Percentiles rank a stretch among this genome's conserved stretches.
Evolutionary conservation across 2,329 filamentous ascomycete genomes (phyloP).

Genomic region (Penicillium polonicum): DNA sequence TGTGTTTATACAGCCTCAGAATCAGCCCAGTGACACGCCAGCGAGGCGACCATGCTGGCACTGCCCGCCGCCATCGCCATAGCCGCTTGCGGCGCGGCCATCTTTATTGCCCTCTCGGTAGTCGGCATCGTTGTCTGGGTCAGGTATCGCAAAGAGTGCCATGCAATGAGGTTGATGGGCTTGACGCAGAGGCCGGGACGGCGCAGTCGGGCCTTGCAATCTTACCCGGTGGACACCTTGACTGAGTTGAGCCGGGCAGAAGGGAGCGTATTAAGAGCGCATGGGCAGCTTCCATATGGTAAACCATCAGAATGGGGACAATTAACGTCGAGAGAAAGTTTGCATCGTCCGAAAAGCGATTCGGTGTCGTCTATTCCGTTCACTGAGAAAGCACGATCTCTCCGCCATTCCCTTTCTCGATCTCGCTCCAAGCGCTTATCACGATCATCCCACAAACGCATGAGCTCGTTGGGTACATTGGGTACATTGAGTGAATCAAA

Average conservation of each 20-base stretch:
- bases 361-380: conserved; percentile 25
- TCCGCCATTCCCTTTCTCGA: conserved; percentile 36
- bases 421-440: conserved; percentile 36
- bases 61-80: conserved; percentile 37
- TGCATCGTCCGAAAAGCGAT: conserved; percentile 22
- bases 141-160: conserved; percentile 35
- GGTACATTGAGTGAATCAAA: conserved; percentile 33
- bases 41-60: conserved; percentile 31
- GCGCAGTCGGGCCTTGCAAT: conserved; percentile 22
- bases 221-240: conserved; percentile 29
- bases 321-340: conserved; percentile 33
- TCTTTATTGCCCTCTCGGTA: conserved; percentile 35
- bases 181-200: conserved; percentile 24
- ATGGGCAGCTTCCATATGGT: conserved; percentile 37
- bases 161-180: conserved; percentile 28
- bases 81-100: conserved; percentile 34
- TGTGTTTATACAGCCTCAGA: neutral
- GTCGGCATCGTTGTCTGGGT: conserved; percentile 37
- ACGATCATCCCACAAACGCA: conserved; percentile 28
- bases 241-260: conserved; percentile 36
- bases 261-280: conserved; percentile 30
- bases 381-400: conserved; percentile 32
- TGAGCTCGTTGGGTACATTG: conserved; percentile 35
- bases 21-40: conserved; percentile 1
- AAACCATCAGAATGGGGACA: conserved; percentile 39